A percentile compares a stretch with the other conserved stretches of the same genome.
Evolutionary conservation across 805 yeast genomes (phyloP).

Genomic region (Metschnikowia dekortorum): DNA sequence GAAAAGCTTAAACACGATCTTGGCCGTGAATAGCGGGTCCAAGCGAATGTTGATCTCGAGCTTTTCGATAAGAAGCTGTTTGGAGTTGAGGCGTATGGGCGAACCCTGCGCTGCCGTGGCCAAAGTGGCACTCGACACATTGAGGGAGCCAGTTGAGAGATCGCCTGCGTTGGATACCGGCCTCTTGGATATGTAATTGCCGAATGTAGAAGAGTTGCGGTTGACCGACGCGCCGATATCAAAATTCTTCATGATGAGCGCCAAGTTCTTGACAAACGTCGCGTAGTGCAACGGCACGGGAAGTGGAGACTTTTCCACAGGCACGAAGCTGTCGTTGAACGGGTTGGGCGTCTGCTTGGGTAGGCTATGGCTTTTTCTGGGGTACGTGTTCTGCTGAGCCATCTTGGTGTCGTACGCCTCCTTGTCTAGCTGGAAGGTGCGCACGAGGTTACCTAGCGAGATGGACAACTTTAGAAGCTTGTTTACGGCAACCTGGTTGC

Average conservation of each 20-base stretch:
- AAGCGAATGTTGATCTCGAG: slow-evolving; percentile 39
- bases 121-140: slow-evolving; percentile 3
- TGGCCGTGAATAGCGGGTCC: slow-evolving; percentile 37
- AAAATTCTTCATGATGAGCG: slow-evolving; percentile 33
- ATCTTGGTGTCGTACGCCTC: slow-evolving; percentile 26
- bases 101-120: slow-evolving; percentile 19
- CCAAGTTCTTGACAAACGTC: slow-evolving; percentile 31
- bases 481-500: slow-evolving; percentile 31
- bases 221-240: slow-evolving; percentile 28
- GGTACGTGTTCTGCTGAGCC: slow-evolving; percentile 8
- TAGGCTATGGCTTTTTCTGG: neutral
- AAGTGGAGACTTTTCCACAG: neutral
- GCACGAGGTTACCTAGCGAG: slow-evolving; percentile 38
- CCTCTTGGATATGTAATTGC: neutral
- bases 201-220: slow-evolving; percentile 1
- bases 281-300: slow-evolving; percentile 23
- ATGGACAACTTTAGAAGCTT: slow-evolving; percentile 39
- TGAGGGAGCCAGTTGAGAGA: slow-evolving; percentile 3
- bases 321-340: slow-evolving; percentile 9
- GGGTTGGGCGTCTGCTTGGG: slow-evolving; percentile 11
- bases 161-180: neutral
- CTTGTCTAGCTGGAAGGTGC: slow-evolving; percentile 33
- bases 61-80: slow-evolving; percentile 40
- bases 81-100: slow-evolving; percentile 37
- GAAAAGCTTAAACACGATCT: slow-evolving; percentile 29